Percentiles rank a stretch among this genome's conserved stretches.
These are phyloP conservation scores for Thelonectria blattea DNA, from an alignment of 2,329 filamentous ascomycete species.

Conservation along the genomic window DNA sequence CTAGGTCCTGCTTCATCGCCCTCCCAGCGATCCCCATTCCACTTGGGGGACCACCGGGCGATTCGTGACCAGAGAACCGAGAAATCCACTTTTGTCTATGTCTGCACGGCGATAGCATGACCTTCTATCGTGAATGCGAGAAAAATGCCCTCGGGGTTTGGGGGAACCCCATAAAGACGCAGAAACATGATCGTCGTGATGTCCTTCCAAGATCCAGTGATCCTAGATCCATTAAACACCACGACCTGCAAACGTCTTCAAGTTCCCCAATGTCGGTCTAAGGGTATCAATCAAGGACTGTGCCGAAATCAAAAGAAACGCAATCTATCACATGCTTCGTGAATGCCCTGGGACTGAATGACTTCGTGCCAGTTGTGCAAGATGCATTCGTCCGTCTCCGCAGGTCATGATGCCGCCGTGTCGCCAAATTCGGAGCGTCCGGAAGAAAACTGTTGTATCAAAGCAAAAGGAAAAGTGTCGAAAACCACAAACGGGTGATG, in stretches of 20 bases:
- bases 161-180: conserved; percentile 45
- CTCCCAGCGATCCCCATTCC: conserved; percentile 41
- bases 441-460: conserved; percentile 37
- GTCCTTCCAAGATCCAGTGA: conserved; percentile 44
- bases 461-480: conserved; percentile 29
- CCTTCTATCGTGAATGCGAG: conserved; percentile 51
- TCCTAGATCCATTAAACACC: conserved; percentile 45
- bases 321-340: conserved; percentile 53
- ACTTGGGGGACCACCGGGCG: conserved; percentile 43
- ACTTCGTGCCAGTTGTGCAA: conserved; percentile 42
- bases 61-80: conserved; percentile 60
- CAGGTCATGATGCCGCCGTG: conserved; percentile 52
- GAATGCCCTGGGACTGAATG: conserved; percentile 47
- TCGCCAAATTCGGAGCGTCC: conserved; percentile 43
- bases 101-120: conserved; percentile 53
- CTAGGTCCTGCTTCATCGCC: conserved; percentile 42
- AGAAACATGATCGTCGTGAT: conserved; percentile 47
- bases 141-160: conserved; percentile 47
- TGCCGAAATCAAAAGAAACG: conserved; percentile 53
- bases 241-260: conserved; percentile 47
- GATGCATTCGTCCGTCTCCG: conserved; percentile 44
- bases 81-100: conserved; percentile 73
- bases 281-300: conserved; percentile 53
- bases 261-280: conserved; percentile 51
- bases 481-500: conserved; percentile 35